phyloP scores from a whole-genome alignment of 23 red algal genomes.

The Gracilaria gracilis region DNA sequence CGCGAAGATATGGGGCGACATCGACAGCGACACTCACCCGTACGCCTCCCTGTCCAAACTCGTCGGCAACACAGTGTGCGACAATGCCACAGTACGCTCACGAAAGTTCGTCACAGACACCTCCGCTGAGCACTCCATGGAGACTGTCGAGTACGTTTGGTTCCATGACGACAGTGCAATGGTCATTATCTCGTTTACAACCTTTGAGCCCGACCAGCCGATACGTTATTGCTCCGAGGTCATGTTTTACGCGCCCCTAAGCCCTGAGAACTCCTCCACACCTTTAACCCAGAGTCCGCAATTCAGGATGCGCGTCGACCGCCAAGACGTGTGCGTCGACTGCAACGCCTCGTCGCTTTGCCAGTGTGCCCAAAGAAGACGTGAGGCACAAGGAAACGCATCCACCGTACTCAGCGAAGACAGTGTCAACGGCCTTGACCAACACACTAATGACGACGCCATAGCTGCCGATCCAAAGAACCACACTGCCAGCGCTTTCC shows the following conservation, averaged over 20 bases:
- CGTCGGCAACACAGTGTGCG: neutral
- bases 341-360: neutral
- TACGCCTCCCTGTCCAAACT: slow-evolving; percentile 34
- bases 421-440: neutral
- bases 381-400: neutral
- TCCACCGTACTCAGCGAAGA: neutral
- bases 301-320: neutral
- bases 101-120: slow-evolving; percentile 63
- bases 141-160: slow-evolving; percentile 70
- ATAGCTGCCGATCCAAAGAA: neutral
- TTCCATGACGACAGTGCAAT: slow-evolving; percentile 58
- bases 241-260: neutral
- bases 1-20: slow-evolving; percentile 41
- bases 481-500: neutral
- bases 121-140: slow-evolving; percentile 23
- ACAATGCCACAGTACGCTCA: slow-evolving; percentile 27
- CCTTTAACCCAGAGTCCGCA: neutral
- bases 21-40: slow-evolving; percentile 2
- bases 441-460: neutral
- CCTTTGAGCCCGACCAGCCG: neutral
- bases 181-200: slow-evolving; percentile 52
- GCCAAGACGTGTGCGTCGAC: slow-evolving; percentile 4
- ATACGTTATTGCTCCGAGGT: slow-evolving; percentile 11
- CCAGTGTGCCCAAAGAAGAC: neutral
- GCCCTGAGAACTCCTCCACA: neutral